phyloP scores from a whole-genome alignment of 2,329 filamentous ascomycete species.

The Aspergillus sp. region DNA sequence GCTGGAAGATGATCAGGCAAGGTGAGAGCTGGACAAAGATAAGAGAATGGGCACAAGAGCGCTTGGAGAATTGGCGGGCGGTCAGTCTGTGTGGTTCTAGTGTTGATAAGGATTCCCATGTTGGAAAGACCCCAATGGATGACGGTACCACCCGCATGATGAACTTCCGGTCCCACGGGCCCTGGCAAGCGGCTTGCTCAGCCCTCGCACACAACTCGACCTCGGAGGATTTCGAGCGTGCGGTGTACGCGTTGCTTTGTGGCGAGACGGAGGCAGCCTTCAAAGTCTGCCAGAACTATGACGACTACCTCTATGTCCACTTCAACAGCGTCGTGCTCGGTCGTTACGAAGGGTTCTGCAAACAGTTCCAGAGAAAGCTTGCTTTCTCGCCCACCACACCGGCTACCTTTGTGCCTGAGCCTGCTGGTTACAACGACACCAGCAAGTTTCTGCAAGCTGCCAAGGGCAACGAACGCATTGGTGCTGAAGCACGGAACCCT shows the following conservation, averaged over 20 bases:
- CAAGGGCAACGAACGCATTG: conserved; percentile 29
- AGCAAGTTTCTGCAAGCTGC: conserved; percentile 32
- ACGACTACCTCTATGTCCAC: conserved; percentile 78
- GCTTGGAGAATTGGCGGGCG: conserved; percentile 83
- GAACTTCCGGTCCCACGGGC: conserved; percentile 33
- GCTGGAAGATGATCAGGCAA: conserved; percentile 83
- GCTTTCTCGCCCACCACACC: conserved; percentile 51
- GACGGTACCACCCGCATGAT: conserved; percentile 37
- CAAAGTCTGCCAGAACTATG: conserved; percentile 69
- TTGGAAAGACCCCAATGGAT: conserved; percentile 26
- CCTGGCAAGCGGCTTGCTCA: conserved; percentile 33
- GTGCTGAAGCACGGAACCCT: conserved; percentile 36
- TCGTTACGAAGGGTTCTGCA: conserved; percentile 66
- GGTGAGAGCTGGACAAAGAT: conserved; percentile 70
- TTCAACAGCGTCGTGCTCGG: conserved; percentile 79
- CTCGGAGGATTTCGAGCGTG: conserved; percentile 71
- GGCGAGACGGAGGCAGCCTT: conserved; percentile 75
- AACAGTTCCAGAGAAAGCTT: conserved; percentile 37
- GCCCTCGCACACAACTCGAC: conserved; percentile 55
- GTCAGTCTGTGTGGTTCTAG: conserved; percentile 64
- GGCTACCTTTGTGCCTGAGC: conserved; percentile 51
- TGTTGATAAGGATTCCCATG: conserved; percentile 21
- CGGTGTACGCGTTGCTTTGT: conserved; percentile 83
- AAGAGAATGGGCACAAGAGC: conserved; percentile 76
- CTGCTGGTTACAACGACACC: conserved; percentile 38